A percentile compares a stretch with the other conserved stretches of the same genome.
phyloP scores from a whole-genome alignment of 1,284 basidiomycete genomes.

The Hymenochaete sp. region DNA sequence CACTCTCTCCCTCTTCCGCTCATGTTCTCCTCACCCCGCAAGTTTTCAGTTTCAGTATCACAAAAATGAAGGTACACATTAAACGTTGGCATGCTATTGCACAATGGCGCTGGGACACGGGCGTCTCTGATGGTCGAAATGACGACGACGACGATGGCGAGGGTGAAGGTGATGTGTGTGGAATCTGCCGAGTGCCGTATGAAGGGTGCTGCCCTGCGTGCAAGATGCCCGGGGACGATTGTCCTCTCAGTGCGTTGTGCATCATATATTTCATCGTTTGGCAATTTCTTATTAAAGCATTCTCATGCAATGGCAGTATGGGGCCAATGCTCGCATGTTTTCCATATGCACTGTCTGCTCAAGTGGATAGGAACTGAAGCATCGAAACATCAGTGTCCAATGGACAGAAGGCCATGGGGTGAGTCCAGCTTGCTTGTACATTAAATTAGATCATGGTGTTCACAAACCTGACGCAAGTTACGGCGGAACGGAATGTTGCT shows the following conservation, averaged over 20 bases:
- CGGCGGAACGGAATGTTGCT: conserved; percentile 17
- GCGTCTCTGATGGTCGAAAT: conserved; percentile 31
- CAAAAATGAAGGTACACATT: conserved; percentile 68
- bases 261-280: background rate
- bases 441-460: background rate
- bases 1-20: no score
- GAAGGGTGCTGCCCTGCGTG: conserved; percentile 91
- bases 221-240: conserved; percentile 94
- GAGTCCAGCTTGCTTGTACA: conserved; percentile 27
- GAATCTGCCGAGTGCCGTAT: conserved; percentile 86
- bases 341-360: conserved; percentile 91
- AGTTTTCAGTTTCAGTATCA: no score
- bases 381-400: conserved; percentile 88
- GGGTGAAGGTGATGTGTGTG: conserved; percentile 78
- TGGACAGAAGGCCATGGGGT: conserved; percentile 92
- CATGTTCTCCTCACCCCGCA: no score
- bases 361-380: conserved; percentile 88
- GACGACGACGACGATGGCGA: conserved; percentile 42
- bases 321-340: conserved; percentile 92
- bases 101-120: conserved; percentile 80
- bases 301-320: conserved; percentile 51
- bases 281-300: conserved; percentile 4
- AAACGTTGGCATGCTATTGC: conserved; percentile 82
- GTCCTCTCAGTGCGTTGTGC: conserved; percentile 71
- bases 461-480: conserved; percentile 9